Evolutionary conservation across 345 rosid species (phyloP), one percentile per base, ranked within the genome.

Genomic region (Laguncularia racemosa): DNA sequence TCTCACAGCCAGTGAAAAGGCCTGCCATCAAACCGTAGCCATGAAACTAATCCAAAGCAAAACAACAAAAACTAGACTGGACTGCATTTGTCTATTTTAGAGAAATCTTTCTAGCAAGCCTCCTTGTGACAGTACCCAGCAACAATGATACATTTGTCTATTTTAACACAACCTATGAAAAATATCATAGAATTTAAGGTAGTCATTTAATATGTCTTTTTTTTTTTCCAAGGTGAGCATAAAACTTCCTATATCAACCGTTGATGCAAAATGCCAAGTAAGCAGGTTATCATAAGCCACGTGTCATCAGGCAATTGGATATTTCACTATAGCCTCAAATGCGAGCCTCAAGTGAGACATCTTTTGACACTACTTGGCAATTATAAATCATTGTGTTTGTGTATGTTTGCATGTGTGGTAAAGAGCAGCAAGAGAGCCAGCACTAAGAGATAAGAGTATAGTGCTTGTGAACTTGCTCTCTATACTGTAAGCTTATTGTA

Each of bases 291-390:
- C 67, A 38, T 56, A 4, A 33, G 40, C 72, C 48, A 66, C 62
- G 14, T 58, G 71, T 56, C 69, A 46, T 33, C 18, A 33, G 44
- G 12, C 44, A 53, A 58, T 69, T 67, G 75, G 68, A 18, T 44
- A 18, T 12, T 50, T 58, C 51, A 62, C 67, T 21, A 49, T 60
- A 74, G 72, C 76, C 72, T 56, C 72, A 71, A 60, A 65, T 28
- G 50, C 38, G 64, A 26, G 6, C 28, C 28, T 33, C 72, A 71
- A 60, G 64, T 33, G 50, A 46, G 65, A 62, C 59, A 68, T 68
- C 76, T 53, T 59, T 19, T 14, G 46, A 51, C 52, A n/a, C 20
- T 50, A n/a, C 52, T 50, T 38, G 48, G 28, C 50, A 59, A 11
- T 53, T 40, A n/a, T 28, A 47, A 61, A 38, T 49, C 61, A 71